A percentile compares a stretch with the other conserved stretches of the same genome.
Evolutionary conservation across 2,329 filamentous ascomycete species (phyloP).

Genomic region (Aspergillus hortae): DNA sequence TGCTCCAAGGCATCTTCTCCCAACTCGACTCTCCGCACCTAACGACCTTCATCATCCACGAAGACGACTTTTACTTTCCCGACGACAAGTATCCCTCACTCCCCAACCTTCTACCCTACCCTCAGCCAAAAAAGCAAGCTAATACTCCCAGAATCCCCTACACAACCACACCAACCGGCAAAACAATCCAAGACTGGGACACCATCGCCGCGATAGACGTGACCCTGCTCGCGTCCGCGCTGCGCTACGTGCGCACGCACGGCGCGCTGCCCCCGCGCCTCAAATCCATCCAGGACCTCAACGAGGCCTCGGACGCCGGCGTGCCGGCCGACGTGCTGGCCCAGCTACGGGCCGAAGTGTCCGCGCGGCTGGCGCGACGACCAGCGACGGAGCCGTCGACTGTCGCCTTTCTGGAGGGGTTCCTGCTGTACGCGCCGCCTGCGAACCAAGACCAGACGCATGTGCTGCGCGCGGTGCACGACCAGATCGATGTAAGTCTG

Average conservation of each 20-base stretch:
- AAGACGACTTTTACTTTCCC: constrained; percentile 91
- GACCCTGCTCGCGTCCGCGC: constrained; percentile 60
- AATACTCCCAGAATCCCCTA: constrained; percentile 39
- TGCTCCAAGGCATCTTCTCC: constrained; percentile 78
- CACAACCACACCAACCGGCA: constrained; percentile 46
- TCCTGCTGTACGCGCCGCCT: constrained; percentile 68
- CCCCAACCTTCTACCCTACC: neutral
- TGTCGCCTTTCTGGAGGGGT: constrained; percentile 80
- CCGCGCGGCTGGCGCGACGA: constrained; percentile 10
- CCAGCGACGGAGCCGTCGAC: constrained; percentile 21
- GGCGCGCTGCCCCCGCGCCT: constrained; percentile 53
- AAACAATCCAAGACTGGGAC: constrained; percentile 81
- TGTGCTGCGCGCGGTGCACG: constrained; percentile 27
- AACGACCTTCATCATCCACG: constrained; percentile 72
- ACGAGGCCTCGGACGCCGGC: constrained; percentile 47
- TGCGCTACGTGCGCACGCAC: constrained; percentile 66
- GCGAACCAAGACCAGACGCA: constrained; percentile 18
- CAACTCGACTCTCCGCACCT: constrained; percentile 9
- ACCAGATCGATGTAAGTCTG: constrained; percentile 65
- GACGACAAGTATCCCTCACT: constrained; percentile 59
- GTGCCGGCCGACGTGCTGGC: constrained; percentile 26
- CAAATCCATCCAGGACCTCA: constrained; percentile 57
- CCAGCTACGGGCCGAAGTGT: constrained; percentile 23
- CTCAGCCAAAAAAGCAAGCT: neutral
- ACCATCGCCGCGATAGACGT: constrained; percentile 76